Percentiles rank a stretch among this genome's conserved stretches.
These are phyloP conservation scores for Lenwebbia sp. DNA, from an alignment of 345 rosid species.

Conservation along the genomic window DNA sequence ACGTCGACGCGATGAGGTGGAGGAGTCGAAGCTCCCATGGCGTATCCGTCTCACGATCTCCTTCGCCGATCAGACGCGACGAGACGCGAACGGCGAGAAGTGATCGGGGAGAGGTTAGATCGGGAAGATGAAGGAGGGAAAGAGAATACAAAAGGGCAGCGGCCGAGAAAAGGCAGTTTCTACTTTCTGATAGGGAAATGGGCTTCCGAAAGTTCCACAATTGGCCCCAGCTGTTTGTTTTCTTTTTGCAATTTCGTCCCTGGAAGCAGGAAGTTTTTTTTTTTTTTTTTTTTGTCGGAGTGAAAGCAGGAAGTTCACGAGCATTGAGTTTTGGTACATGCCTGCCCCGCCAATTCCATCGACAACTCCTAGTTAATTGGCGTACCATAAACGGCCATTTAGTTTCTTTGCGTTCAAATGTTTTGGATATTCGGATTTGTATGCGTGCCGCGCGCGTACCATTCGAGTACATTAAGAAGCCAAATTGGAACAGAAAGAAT, in stretches of 20 bases:
- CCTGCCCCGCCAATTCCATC: background rate
- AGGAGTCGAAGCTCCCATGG: conserved; percentile 42
- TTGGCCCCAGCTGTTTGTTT: background rate
- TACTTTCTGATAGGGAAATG: background rate
- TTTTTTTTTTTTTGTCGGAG: too few relatives aligned
- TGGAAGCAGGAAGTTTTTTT: background rate
- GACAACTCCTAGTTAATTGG: background rate
- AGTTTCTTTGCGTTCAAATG: background rate
- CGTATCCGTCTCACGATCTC: background rate
- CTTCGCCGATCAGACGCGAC: background rate
- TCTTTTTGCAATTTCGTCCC: background rate
- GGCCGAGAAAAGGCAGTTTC: background rate
- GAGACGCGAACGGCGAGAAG: background rate
- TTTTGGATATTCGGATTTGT: background rate
- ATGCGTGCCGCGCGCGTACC: background rate
- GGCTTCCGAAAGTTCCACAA: background rate
- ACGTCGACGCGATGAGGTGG: conserved; percentile 42
- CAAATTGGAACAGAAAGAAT: background rate
- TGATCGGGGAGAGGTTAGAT: background rate
- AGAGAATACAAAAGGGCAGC: background rate
- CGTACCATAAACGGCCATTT: background rate
- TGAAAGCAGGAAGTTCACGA: background rate
- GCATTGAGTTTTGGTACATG: background rate
- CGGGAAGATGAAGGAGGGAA: background rate
- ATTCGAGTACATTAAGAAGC: background rate